These are phyloP conservation scores for Alternaria sp. DNA, from an alignment of 2,329 filamentous ascomycete genomes.

Conservation along the genomic window DNA sequence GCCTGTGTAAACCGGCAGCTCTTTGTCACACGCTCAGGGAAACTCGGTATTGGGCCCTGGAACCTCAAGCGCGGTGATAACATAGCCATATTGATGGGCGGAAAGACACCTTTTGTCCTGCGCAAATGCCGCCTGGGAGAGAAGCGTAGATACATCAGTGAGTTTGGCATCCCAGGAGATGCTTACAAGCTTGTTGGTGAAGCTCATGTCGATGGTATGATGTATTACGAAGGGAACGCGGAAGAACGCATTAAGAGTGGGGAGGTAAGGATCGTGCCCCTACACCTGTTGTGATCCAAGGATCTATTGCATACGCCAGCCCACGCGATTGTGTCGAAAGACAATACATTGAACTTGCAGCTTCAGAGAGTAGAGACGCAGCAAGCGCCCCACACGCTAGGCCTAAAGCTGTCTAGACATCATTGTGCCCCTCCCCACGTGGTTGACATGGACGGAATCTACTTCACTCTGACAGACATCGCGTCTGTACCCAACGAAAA, in stretches of 20 bases:
- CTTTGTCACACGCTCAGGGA: slow-evolving; percentile 9
- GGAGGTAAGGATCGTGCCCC: background rate
- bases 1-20: slow-evolving; percentile 11
- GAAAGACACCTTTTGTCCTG: too few relatives aligned
- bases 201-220: slow-evolving; percentile 13
- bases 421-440: background rate
- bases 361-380: background rate
- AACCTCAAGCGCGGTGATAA: slow-evolving; percentile 9
- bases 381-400: background rate
- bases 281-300: background rate
- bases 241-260: background rate
- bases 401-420: background rate
- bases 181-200: slow-evolving; percentile 18
- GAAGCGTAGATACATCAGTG: too few relatives aligned
- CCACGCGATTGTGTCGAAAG: background rate
- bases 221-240: slow-evolving; percentile 14
- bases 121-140: too few relatives aligned
- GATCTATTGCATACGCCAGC: background rate
- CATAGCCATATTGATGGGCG: background rate
- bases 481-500: too few relatives aligned
- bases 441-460: background rate
- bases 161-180: too few relatives aligned
- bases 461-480: too few relatives aligned
- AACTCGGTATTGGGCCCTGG: slow-evolving; percentile 12
- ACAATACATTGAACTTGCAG: background rate